Percentiles rank a stretch among this genome's conserved stretches.
These are phyloP conservation scores for Bisporella sp. DNA, from an alignment of 2,329 filamentous ascomycete species.

Conservation along the genomic window DNA sequence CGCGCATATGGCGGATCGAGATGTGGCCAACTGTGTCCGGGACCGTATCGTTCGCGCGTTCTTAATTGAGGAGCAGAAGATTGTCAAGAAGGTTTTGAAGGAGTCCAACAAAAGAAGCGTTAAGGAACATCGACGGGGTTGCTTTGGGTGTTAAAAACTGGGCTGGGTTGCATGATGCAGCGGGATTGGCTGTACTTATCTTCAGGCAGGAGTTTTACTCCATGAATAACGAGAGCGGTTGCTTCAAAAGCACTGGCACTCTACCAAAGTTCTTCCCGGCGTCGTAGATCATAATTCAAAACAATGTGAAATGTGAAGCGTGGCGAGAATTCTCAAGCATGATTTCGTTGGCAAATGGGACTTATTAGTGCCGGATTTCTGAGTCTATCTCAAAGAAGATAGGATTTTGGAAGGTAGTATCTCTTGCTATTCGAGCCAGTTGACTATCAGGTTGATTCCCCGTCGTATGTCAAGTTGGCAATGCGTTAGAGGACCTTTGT, in stretches of 20 bases:
- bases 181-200: slow-evolving; percentile 29
- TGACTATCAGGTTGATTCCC: too few species aligned
- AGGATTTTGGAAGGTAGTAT: too few species aligned
- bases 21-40: slow-evolving; percentile 97
- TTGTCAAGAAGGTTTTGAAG: slow-evolving; percentile 99
- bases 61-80: slow-evolving; percentile 99
- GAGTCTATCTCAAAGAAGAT: too few species aligned
- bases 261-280: too few species aligned
- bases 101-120: slow-evolving; percentile 70
- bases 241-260: not conserved
- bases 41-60: slow-evolving; percentile 97
- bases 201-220: slow-evolving; percentile 13
- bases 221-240: not conserved
- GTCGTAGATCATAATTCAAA: too few species aligned
- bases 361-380: too few species aligned
- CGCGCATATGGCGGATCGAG: slow-evolving; percentile 97
- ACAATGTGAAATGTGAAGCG: too few species aligned
- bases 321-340: too few species aligned
- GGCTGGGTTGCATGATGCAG: slow-evolving; percentile 27
- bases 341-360: too few species aligned
- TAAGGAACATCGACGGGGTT: slow-evolving; percentile 22
- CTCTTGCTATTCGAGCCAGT: too few species aligned
- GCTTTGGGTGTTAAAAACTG: slow-evolving; percentile 27
- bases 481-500: too few species aligned
- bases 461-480: too few species aligned